Percentiles rank a stretch among this genome's conserved stretches.
These are phyloP conservation scores for Didymella keratinophila DNA, from an alignment of 2,329 filamentous ascomycete species.

Conservation along the genomic window DNA sequence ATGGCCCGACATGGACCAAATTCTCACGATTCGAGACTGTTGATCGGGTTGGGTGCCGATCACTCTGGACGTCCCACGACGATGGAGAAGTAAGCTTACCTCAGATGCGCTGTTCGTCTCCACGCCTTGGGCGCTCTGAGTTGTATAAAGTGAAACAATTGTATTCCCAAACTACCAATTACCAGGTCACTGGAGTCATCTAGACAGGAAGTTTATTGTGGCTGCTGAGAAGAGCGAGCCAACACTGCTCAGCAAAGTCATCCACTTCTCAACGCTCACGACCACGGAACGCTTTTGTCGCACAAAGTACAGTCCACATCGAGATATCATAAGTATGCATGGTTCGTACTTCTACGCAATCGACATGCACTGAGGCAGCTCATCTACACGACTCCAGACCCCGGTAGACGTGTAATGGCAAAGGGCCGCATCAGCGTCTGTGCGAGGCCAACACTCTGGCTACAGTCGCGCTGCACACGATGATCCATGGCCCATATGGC, in stretches of 20 bases:
- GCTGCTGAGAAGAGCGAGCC: conserved; percentile 3
- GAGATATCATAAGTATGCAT: no score
- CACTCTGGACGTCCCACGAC: conserved; percentile 3
- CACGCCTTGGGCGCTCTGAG: not conserved
- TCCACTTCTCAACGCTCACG: not conserved
- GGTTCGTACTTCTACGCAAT: no score
- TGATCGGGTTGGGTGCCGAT: not conserved
- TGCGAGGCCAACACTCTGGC: no score
- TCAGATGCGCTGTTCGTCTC: conserved; percentile 3
- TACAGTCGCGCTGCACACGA: no score
- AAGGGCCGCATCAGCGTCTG: no score
- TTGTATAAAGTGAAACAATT: not conserved
- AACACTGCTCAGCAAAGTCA: not conserved
- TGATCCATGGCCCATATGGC: no score
- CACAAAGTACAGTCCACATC: no score
- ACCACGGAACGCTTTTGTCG: no score
- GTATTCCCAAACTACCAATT: not conserved
- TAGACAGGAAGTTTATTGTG: not conserved
- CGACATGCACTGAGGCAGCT: no score
- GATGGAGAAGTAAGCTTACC: conserved; percentile 10
- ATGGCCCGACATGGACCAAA: not conserved
- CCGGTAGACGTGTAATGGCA: no score
- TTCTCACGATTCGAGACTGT: not conserved
- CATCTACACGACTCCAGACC: no score
- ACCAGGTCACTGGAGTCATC: not conserved